phyloP scores from a whole-genome alignment of 306 rosid genomes.

The Inga oerstediana region DNA sequence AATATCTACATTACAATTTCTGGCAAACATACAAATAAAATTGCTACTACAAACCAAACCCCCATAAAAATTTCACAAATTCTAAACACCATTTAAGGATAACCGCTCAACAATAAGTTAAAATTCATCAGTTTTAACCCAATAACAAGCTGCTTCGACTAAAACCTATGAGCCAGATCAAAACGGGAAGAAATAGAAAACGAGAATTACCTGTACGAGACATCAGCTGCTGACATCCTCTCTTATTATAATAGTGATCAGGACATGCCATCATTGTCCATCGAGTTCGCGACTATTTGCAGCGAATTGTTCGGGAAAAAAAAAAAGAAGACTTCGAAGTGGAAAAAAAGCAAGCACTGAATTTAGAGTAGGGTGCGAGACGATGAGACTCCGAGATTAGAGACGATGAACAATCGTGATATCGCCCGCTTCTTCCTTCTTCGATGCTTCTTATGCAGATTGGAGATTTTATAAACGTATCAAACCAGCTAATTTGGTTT shows the following conservation, averaged over 20 bases:
- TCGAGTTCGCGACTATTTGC: neutral
- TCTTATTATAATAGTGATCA: conserved; percentile 1
- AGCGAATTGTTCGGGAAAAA: neutral
- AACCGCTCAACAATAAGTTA: neutral
- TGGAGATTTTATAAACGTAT: neutral
- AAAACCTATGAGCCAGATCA: neutral
- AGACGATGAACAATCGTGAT: neutral
- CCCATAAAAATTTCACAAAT: neutral
- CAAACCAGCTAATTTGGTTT: neutral
- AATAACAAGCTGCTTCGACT: neutral
- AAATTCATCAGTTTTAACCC: neutral
- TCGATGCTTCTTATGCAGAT: neutral
- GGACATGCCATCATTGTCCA: conserved; percentile 34
- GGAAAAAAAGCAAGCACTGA: neutral
- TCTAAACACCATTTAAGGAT: neutral
- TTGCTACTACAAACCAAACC: neutral
- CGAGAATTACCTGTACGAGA: conserved; percentile 49
- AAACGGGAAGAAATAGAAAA: neutral
- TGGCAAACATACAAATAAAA: neutral
- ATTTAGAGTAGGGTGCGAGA: neutral
- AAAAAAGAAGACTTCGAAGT: neutral
- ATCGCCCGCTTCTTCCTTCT: neutral
- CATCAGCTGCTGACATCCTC: conserved; percentile 62
- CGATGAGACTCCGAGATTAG: neutral
- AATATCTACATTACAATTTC: neutral